These are phyloP conservation scores for Monilinia polystroma DNA, from an alignment of 2,329 filamentous ascomycete genomes.

Conservation along the genomic window DNA sequence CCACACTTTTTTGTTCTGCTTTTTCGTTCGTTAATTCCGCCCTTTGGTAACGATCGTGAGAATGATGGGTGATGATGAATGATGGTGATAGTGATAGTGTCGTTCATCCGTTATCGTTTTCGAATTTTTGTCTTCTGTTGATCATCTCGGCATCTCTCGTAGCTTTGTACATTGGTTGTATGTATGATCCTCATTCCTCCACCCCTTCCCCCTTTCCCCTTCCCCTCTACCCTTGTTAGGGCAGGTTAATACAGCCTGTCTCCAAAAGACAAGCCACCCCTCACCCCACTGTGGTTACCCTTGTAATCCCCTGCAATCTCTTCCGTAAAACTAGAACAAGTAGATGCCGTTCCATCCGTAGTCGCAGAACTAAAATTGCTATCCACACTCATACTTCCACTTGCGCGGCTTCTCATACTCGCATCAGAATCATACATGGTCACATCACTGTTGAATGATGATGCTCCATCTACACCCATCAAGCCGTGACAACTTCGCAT, in stretches of 20 bases:
- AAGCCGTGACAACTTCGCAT: constrained; percentile 29
- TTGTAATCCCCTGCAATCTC: not conserved
- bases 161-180: constrained; percentile 12
- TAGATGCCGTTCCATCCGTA: not conserved
- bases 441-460: constrained; percentile 4
- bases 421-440: constrained; percentile 23
- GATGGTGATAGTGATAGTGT: not conserved
- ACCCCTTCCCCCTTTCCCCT: no score
- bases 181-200: not conserved
- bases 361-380: not conserved
- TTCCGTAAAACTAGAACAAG: not conserved
- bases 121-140: not conserved
- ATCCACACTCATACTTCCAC: constrained; percentile 12
- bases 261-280: constrained; percentile 44
- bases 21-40: not conserved
- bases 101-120: not conserved
- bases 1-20: not conserved
- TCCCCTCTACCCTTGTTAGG: not conserved
- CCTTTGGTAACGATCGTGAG: not conserved
- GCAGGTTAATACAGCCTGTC: constrained; percentile 46
- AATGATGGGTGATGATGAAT: not conserved
- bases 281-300: not conserved
- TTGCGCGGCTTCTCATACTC: constrained; percentile 26
- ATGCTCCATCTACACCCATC: constrained; percentile 23
- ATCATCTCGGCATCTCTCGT: constrained; percentile 14